Evolutionary conservation across 306 rosid genomes (phyloP), one percentile per base, ranked within the genome.

Genomic region (Medicago lupulina): DNA sequence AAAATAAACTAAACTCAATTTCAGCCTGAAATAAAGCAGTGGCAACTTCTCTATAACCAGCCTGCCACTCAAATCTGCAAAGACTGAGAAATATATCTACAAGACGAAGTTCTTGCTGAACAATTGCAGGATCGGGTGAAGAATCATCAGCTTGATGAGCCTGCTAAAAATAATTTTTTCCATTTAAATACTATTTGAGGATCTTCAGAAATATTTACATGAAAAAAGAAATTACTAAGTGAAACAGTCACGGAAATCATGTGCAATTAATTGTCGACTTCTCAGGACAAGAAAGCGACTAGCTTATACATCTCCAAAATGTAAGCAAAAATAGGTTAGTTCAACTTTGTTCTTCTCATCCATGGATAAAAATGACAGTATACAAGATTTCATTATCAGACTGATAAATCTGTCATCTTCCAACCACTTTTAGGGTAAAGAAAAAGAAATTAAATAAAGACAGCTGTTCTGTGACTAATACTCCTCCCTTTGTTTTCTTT

Each of bases 21-120:
- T 91, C 97, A 79, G 98, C 97, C 94, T 92, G 98, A 90, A 94
- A 90, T 74, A 94, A 81, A 76, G 90, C 93, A 54, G 97, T 92
- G 83, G 97, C 88, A 78, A 92, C 83, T 84, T 94, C 98, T 82
- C 83, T 90, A 55, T 90, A 92, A 78, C 98, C 98, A 65, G 90
- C 83, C 83, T 94, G 98, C 98, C 98, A 94, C 73, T 94, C 98
- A 72, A 94, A 90, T 66, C 93, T 83, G 81, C 98, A 94, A 55
- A 92, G 90, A 86, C 91, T 83, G 66, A 94, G 79, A 85, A 94
- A 94, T 77, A 92, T 83, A 84, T 94, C 96, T 67, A 92, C 98
- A 70, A 94, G 97, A 81, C 96, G 87, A 85, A 90, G 90, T 84
- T 94, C 98, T 79, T 83, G 86, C 87, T 90, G 86, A 86, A 88